Evolutionary conservation across 129 eudicot species (phyloP).

Genomic region (Helichrysum umbraculigerum): DNA sequence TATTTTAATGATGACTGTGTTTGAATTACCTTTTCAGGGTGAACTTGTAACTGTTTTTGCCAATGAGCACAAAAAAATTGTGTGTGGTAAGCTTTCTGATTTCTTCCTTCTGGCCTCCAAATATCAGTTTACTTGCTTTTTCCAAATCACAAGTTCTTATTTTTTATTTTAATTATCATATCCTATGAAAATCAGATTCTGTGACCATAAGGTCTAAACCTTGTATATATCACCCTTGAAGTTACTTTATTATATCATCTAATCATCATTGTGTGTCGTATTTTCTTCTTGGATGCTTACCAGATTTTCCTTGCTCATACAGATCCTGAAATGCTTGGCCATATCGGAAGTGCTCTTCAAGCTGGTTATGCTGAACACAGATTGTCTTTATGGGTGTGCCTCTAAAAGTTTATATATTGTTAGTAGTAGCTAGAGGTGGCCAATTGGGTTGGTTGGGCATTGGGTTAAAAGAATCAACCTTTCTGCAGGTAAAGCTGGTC

Average conservation of each 20-base stretch:
- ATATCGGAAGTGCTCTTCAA: slow-evolving; percentile 55
- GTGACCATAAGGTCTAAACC: slow-evolving; percentile 6
- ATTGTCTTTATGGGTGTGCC: slow-evolving; percentile 59
- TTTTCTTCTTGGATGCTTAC: background rate
- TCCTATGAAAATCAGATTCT: background rate
- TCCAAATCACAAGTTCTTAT: background rate
- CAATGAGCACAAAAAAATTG: slow-evolving; percentile 80
- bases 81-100: slow-evolving; percentile 62
- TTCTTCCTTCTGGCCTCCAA: slow-evolving; percentile 4
- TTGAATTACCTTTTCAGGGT: slow-evolving; percentile 58
- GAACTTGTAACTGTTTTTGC: slow-evolving; percentile 88
- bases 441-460: background rate
- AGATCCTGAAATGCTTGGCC: slow-evolving; percentile 75
- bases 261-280: no score
- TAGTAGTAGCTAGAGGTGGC: background rate
- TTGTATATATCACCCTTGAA: background rate
- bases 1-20: background rate
- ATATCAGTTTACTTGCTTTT: background rate
- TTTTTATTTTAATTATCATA: background rate
- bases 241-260: background rate
- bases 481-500: background rate
- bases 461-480: background rate
- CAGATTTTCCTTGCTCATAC: slow-evolving; percentile 27
- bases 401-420: background rate
- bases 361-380: slow-evolving; percentile 69